A percentile compares a stretch with the other conserved stretches of the same genome.
These are phyloP conservation scores for Podospora didyma DNA, from an alignment of 495 filamentous ascomycete genomes.

Conservation along the genomic window DNA sequence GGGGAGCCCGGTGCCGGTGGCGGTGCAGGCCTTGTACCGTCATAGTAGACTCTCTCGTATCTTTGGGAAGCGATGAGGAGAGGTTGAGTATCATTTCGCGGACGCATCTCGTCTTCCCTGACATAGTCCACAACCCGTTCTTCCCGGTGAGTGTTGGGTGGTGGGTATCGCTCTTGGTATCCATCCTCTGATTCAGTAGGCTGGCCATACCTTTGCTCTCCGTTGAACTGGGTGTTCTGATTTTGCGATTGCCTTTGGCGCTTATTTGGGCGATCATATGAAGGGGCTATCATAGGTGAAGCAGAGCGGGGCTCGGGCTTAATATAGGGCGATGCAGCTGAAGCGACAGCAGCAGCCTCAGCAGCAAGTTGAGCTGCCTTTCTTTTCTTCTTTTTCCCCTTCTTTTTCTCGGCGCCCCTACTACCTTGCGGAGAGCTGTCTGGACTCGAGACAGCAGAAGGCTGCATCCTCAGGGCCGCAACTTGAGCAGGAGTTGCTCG, in stretches of 20 bases:
- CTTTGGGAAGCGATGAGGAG: slow-evolving; percentile 23
- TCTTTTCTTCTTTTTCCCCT: slow-evolving; percentile 50
- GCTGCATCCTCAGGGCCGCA: slow-evolving; percentile 43
- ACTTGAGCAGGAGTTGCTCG: slow-evolving; percentile 46
- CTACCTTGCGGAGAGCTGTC: slow-evolving; percentile 48
- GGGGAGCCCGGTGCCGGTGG: slow-evolving; percentile 50
- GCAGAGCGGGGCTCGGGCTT: slow-evolving; percentile 87
- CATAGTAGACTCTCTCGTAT: slow-evolving; percentile 34
- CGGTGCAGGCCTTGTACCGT: slow-evolving; percentile 32
- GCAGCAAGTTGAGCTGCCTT: slow-evolving; percentile 39
- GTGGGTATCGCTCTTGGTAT: slow-evolving; percentile 20
- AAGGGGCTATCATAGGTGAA: slow-evolving; percentile 60
- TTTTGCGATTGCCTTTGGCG: slow-evolving; percentile 49
- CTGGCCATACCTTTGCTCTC: slow-evolving; percentile 40
- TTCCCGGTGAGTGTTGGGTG: slow-evolving; percentile 18
- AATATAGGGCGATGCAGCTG: slow-evolving; percentile 56
- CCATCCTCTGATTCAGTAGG: slow-evolving; percentile 17
- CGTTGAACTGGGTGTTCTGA: slow-evolving; percentile 34
- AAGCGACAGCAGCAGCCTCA: slow-evolving; percentile 23
- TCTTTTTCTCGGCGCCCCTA: slow-evolving; percentile 34
- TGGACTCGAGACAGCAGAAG: slow-evolving; percentile 39
- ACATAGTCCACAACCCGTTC: slow-evolving; percentile 26
- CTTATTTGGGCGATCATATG: slow-evolving; percentile 46
- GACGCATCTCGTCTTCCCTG: slow-evolving; percentile 13
- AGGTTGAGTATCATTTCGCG: slow-evolving; percentile 18